Evolutionary conservation across 495 filamentous ascomycete species (phyloP), one percentile per base, ranked within the genome.

Genomic region (Aspergillus funiculosus): DNA sequence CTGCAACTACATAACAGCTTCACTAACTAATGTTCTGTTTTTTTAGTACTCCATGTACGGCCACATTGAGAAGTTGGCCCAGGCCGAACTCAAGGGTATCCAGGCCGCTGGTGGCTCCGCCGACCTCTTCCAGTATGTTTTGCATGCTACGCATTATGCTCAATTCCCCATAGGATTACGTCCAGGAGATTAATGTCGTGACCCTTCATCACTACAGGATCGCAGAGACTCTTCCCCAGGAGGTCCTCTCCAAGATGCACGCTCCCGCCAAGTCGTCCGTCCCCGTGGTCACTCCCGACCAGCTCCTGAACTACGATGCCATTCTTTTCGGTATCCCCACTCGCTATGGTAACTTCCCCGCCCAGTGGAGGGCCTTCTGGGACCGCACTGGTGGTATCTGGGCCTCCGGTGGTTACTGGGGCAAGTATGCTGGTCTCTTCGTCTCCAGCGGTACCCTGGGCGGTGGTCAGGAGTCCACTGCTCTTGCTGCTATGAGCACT

Each of bases 341-440:
- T n/a, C 83, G 92, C 45, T 99, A 86, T 72, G 92, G 92, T 64
- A 99, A 95, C 80, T 94, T 95, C 77, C 90, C 92, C 29, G 89
- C 84, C 20, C 92, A 98, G 71, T 97, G 85, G 85, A 96, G 90
- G 77, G 63, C 80, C 31, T 94, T 89, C 78, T 89, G 83, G 83
- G 87, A 94, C 74, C 73, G 76, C 64, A 86, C 85, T 19, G 87
- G 87, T 58, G 69, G 75, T 59, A 82, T 85, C 57, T 88, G 85
- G 84, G 54, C 63, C 27, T 60, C 64, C 13, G 88, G 90, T 48
- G 83, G 76, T 52, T 89, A 78, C 76, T 84, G 79, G 73, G 88
- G 87, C 68, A 99, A 97, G 78, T 85, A 86, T 53, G 92, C 84
- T 38, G 91, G 92, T 63, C 45, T 96, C 36, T 99, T 99, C 78